Evolutionary conservation across 306 rosid genomes (phyloP).

Genomic region (Senna siamea): DNA sequence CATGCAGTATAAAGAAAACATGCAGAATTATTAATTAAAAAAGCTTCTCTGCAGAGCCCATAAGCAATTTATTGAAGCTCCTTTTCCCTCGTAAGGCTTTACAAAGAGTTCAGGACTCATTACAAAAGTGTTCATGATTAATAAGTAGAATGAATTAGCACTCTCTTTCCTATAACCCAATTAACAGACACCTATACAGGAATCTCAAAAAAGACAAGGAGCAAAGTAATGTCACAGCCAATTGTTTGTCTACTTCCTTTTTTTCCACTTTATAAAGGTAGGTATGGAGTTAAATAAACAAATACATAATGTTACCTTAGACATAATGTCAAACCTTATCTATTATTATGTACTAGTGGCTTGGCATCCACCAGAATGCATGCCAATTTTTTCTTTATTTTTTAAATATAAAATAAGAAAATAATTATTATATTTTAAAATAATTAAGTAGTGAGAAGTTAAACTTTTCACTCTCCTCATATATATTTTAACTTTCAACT

Average conservation of each 20-base stretch:
- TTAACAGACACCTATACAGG: background rate
- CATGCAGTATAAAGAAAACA: background rate
- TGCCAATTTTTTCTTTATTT: too few relatives aligned
- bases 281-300: background rate
- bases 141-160: background rate
- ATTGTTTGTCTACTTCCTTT: too few relatives aligned
- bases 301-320: background rate
- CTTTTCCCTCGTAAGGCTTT: background rate
- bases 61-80: background rate
- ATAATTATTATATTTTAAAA: too few relatives aligned
- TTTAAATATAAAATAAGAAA: too few relatives aligned
- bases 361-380: too few relatives aligned
- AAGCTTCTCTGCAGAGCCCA: background rate
- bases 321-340: too few relatives aligned
- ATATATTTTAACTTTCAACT: too few relatives aligned
- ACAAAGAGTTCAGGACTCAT: background rate
- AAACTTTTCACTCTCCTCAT: too few relatives aligned
- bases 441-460: too few relatives aligned
- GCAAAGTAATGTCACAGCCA: too few relatives aligned
- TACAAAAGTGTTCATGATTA: background rate
- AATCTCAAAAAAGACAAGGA: too few relatives aligned
- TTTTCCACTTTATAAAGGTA: background rate
- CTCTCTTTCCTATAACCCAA: background rate
- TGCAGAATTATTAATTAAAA: background rate
- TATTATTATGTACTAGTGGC: too few relatives aligned